These are phyloP conservation scores for Blastobotrys petasosporus DNA, from an alignment of 1,139 yeast species.

Conservation along the genomic window DNA sequence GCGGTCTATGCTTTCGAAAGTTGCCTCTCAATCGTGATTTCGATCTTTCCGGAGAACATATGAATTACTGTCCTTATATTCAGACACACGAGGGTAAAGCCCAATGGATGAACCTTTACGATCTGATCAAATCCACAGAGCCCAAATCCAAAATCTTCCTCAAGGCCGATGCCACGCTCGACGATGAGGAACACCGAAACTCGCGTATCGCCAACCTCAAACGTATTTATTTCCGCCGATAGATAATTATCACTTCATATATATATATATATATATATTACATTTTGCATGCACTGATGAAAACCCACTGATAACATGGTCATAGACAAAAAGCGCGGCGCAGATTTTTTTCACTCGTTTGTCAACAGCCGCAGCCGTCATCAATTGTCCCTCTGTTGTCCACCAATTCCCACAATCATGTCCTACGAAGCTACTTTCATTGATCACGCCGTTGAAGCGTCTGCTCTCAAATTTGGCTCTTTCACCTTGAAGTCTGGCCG, in stretches of 20 bases:
- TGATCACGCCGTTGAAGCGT: conserved; percentile 70
- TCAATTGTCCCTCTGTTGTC: neutral
- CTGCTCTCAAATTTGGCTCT: conserved; percentile 79
- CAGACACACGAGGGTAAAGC: conserved; percentile 7
- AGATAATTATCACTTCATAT: too few relatives aligned
- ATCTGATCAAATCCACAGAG: conserved; percentile 5
- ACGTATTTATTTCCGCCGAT: conserved; percentile 2
- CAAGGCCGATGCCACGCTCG: conserved; percentile 3
- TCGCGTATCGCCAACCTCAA: conserved; percentile 3
- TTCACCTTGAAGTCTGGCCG: conserved; percentile 92
- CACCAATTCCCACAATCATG: neutral
- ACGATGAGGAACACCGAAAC: conserved; percentile 1
- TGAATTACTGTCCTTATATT: conserved; percentile 17
- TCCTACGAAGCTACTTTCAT: conserved; percentile 47
- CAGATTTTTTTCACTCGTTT: neutral
- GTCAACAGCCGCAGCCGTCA: neutral
- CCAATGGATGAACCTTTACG: conserved; percentile 12
- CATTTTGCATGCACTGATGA: too few relatives aligned
- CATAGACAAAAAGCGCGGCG: neutral
- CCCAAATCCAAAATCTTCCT: conserved; percentile 1
- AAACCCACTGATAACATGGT: neutral
- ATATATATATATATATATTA: too few relatives aligned
- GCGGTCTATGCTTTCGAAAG: conserved; percentile 19
- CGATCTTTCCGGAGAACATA: conserved; percentile 16
- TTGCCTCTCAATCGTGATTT: conserved; percentile 9